Percentiles rank a stretch among this genome's conserved stretches.
These are phyloP conservation scores for Stevia rebaudiana DNA, from an alignment of 140 eudicot genomes.

Conservation along the genomic window DNA sequence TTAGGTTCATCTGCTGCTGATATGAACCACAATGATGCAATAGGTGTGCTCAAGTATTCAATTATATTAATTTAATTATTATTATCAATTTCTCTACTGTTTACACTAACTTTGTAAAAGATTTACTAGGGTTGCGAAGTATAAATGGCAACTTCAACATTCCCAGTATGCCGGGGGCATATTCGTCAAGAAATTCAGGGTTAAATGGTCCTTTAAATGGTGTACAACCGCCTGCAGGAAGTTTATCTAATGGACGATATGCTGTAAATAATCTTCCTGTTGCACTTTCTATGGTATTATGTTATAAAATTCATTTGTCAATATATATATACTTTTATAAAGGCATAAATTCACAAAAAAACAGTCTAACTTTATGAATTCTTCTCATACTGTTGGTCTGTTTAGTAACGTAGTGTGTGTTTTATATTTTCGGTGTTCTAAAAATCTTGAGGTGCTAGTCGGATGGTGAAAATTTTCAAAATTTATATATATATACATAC, in stretches of 20 bases:
- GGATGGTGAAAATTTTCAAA: too few relatives aligned
- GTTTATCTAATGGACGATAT: conserved; percentile 64
- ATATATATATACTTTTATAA: background rate
- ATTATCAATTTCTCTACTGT: background rate
- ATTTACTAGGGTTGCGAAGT: conserved; percentile 61
- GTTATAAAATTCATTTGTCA: background rate
- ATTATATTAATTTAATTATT: background rate
- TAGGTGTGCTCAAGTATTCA: conserved; percentile 18
- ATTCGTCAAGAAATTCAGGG: conserved; percentile 63
- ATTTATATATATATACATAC: too few relatives aligned
- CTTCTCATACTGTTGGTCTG: background rate
- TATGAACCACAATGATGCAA: conserved; percentile 48
- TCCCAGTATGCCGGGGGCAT: conserved; percentile 64
- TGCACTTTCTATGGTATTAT: conserved; percentile 69
- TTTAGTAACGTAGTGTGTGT: background rate
- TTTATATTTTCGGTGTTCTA: too few relatives aligned
- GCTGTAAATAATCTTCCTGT: conserved; percentile 62
- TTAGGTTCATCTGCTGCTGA: conserved; percentile 61
- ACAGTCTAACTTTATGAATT: background rate
- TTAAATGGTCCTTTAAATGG: conserved; percentile 57
- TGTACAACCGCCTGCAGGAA: conserved; percentile 70
- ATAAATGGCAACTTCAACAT: conserved; percentile 61
- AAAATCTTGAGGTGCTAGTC: too few relatives aligned
- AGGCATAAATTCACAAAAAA: too few relatives aligned
- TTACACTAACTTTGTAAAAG: conserved; percentile 28